Conservation (phyloP, 495 filamentous ascomycete genomes). For the Lichenothelia convexa region DNA sequence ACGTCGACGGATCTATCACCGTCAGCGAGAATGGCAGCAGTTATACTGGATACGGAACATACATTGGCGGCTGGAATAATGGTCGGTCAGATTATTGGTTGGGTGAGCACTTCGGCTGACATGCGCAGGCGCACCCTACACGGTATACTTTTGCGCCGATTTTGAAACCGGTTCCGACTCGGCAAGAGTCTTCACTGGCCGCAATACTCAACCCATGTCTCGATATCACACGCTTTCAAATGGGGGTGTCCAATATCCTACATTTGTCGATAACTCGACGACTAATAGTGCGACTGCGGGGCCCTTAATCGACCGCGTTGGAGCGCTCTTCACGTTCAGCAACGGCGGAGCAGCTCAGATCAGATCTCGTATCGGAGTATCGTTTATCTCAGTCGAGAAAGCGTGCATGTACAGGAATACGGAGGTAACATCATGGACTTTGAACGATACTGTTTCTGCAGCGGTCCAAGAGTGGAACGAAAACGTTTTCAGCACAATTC, state of each 20-base stretch:
- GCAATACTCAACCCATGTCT: slow-evolving; percentile 13
- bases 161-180: slow-evolving; percentile 16
- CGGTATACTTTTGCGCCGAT: slow-evolving; percentile 19
- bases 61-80: slow-evolving; percentile 14
- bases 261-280: slow-evolving; percentile 7
- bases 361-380: slow-evolving; percentile 18
- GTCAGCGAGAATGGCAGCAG: slow-evolving; percentile 9
- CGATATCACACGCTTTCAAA: slow-evolving; percentile 17
- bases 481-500: slow-evolving; percentile 20
- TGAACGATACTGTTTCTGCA: slow-evolving; percentile 13
- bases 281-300: slow-evolving; percentile 13
- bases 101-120: too few species aligned
- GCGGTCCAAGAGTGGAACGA: slow-evolving; percentile 17
- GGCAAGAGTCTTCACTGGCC: too few species aligned
- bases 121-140: slow-evolving; percentile 14
- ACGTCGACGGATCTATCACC: slow-evolving; percentile 14
- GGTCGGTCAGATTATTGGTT: too few species aligned
- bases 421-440: slow-evolving; percentile 15
- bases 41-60: slow-evolving; percentile 15
- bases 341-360: slow-evolving; percentile 5
- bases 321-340: slow-evolving; percentile 19
- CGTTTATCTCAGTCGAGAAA: slow-evolving; percentile 18
- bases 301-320: slow-evolving; percentile 14
- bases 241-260: slow-evolving; percentile 8
- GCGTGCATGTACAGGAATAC: slow-evolving; percentile 18